These are phyloP conservation scores for Cryptococcus sp. DNA, from an alignment of 1,284 basidiomycete species.

Conservation along the genomic window DNA sequence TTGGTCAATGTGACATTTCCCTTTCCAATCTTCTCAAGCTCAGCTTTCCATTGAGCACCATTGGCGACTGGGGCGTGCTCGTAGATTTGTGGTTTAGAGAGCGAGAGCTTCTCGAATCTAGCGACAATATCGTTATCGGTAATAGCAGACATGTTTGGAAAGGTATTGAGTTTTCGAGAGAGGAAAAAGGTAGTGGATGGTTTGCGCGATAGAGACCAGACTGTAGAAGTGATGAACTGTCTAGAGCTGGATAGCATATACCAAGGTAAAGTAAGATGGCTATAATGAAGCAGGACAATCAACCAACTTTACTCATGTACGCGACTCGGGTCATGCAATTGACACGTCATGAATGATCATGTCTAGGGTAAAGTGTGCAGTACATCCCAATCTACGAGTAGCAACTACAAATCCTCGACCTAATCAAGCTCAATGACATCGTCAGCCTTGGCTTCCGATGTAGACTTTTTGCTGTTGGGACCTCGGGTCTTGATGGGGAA, in stretches of 20 bases:
- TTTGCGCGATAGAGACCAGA: neutral
- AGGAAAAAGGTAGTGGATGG: neutral
- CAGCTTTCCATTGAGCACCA: slow-evolving; percentile 43
- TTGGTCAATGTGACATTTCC: slow-evolving; percentile 34
- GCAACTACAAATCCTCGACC: slow-evolving; percentile 3
- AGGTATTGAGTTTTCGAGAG: slow-evolving; percentile 8
- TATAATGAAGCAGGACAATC: no score
- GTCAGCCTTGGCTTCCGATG: slow-evolving; percentile 56
- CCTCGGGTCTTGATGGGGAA: slow-evolving; percentile 67
- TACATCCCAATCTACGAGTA: neutral
- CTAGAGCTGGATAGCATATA: neutral
- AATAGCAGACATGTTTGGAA: slow-evolving; percentile 60
- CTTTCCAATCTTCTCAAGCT: slow-evolving; percentile 38
- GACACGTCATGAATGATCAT: neutral
- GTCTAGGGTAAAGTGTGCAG: neutral
- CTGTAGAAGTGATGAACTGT: neutral
- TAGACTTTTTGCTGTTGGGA: slow-evolving; percentile 65
- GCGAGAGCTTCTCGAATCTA: slow-evolving; percentile 37
- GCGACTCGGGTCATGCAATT: neutral
- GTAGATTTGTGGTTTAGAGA: slow-evolving; percentile 36
- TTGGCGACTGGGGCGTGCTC: slow-evolving; percentile 41
- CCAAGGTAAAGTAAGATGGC: no score
- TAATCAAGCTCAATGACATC: slow-evolving; percentile 48
- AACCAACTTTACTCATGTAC: no score
- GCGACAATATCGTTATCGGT: slow-evolving; percentile 64